phyloP scores from a whole-genome alignment of 2,329 filamentous ascomycete genomes.

The Monosporascus sp. region DNA sequence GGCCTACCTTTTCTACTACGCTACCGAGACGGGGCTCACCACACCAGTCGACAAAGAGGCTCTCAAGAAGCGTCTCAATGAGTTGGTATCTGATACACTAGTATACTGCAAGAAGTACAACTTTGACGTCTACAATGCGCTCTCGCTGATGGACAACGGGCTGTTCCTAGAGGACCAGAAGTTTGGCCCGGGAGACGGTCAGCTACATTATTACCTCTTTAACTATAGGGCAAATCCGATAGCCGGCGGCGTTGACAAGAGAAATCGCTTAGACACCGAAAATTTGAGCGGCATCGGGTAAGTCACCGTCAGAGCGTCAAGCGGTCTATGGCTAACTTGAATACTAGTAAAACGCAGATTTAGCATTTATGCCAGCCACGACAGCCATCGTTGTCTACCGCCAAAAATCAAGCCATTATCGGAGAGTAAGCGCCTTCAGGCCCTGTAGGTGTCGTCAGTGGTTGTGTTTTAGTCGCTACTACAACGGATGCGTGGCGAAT shows the following conservation, averaged over 20 bases:
- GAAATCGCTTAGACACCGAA: constrained; percentile 71
- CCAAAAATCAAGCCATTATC: background rate
- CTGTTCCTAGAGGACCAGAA: constrained; percentile 92
- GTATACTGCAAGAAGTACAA: constrained; percentile 77
- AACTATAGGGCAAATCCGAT: constrained; percentile 91
- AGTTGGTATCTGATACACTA: constrained; percentile 76
- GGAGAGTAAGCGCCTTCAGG: background rate
- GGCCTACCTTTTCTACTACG: constrained; percentile 97
- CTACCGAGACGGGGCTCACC: constrained; percentile 69
- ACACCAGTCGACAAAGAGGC: constrained; percentile 47
- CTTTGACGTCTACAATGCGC: constrained; percentile 95
- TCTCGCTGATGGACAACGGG: constrained; percentile 89
- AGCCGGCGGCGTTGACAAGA: constrained; percentile 73
- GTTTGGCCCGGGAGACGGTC: constrained; percentile 90
- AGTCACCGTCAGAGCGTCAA: constrained; percentile 64
- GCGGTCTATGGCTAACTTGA: constrained; percentile 12
- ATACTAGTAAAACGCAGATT: constrained; percentile 25
- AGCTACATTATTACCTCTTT: constrained; percentile 95
- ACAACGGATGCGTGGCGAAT: background rate
- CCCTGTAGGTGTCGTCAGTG: background rate
- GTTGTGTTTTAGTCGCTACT: background rate
- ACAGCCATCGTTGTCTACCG: background rate
- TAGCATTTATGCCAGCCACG: constrained; percentile 3
- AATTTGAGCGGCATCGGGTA: constrained; percentile 77
- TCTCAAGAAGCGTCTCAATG: constrained; percentile 75